These are phyloP conservation scores for Punctularia strigosozonata DNA, from an alignment of 768 basidiomycete genomes.

Conservation along the genomic window DNA sequence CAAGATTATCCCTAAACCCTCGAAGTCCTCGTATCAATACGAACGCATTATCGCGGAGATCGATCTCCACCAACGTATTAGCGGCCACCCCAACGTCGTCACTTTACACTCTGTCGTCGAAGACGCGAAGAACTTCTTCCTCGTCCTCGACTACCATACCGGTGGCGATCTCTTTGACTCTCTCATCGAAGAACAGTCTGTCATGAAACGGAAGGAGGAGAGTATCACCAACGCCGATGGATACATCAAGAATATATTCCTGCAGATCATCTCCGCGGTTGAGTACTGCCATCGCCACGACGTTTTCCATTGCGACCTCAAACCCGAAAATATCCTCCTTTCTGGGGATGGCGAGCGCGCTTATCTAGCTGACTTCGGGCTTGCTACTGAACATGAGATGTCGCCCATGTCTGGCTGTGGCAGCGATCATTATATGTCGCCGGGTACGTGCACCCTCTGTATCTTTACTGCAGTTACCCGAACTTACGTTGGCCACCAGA, in stretches of 20 bases:
- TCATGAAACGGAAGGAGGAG: too few relatives aligned
- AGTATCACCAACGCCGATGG: too few relatives aligned
- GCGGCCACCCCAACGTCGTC: slow-evolving; percentile 52
- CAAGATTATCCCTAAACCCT: slow-evolving; percentile 61
- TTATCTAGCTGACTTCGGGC: slow-evolving; percentile 35
- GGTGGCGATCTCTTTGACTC: slow-evolving; percentile 35
- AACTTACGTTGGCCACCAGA: too few relatives aligned
- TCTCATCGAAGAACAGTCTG: slow-evolving; percentile 29
- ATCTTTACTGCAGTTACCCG: slow-evolving; percentile 4
- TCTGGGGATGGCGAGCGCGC: slow-evolving; percentile 25
- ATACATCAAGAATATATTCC: slow-evolving; percentile 34
- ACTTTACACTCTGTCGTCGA: slow-evolving; percentile 53
- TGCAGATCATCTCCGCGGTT: slow-evolving; percentile 42
- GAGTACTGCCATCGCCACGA: slow-evolving; percentile 34
- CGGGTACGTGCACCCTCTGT: slow-evolving; percentile 33
- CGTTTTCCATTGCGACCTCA: slow-evolving; percentile 47
- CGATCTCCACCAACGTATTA: slow-evolving; percentile 36
- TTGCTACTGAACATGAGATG: slow-evolving; percentile 32
- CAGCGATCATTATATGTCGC: slow-evolving; percentile 57
- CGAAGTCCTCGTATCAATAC: slow-evolving; percentile 35
- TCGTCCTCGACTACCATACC: slow-evolving; percentile 39
- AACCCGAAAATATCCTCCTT: slow-evolving; percentile 40
- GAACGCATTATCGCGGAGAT: slow-evolving; percentile 60
- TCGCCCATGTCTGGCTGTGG: slow-evolving; percentile 46
- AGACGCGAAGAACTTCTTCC: slow-evolving; percentile 51